Conservation (phyloP, 352 stramenopile genomes). For the Globisporangium cederbergense region DNA sequence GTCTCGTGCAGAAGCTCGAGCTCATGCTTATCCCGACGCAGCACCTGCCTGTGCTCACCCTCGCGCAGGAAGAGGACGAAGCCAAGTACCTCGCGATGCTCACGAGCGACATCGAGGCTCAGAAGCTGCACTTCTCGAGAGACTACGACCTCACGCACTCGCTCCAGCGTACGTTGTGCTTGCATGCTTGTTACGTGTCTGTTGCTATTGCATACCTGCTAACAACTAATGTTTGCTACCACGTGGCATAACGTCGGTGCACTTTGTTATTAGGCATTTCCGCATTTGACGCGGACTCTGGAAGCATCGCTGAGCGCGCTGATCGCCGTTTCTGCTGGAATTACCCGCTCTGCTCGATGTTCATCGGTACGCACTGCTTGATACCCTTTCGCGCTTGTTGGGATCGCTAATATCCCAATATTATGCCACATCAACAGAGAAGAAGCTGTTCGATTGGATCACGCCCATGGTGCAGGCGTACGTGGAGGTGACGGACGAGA, state of each 20-base stretch:
- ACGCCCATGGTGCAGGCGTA: conserved; percentile 79
- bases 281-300: conserved; percentile 42
- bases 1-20: conserved; percentile 54
- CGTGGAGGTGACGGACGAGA: conserved; percentile 45
- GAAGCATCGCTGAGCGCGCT: conserved; percentile 62
- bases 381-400: neutral
- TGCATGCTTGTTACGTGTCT: neutral
- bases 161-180: conserved; percentile 52
- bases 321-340: conserved; percentile 95
- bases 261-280: conserved; percentile 37
- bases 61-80: conserved; percentile 57
- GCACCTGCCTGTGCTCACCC: conserved; percentile 42
- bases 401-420: neutral
- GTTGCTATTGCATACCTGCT: neutral
- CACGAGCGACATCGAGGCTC: conserved; percentile 39
- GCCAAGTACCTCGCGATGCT: conserved; percentile 61
- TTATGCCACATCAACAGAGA: conserved; percentile 30
- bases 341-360: conserved; percentile 55
- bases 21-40: conserved; percentile 66
- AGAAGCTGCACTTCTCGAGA: conserved; percentile 72
- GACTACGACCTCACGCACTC: conserved; percentile 79
- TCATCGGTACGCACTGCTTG: conserved; percentile 38
- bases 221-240: neutral
- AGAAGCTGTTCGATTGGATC: conserved; percentile 76
- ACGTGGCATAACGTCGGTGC: no score